These are phyloP conservation scores for Wakefieldia striispora DNA, from an alignment of 768 basidiomycete genomes.

Conservation along the genomic window DNA sequence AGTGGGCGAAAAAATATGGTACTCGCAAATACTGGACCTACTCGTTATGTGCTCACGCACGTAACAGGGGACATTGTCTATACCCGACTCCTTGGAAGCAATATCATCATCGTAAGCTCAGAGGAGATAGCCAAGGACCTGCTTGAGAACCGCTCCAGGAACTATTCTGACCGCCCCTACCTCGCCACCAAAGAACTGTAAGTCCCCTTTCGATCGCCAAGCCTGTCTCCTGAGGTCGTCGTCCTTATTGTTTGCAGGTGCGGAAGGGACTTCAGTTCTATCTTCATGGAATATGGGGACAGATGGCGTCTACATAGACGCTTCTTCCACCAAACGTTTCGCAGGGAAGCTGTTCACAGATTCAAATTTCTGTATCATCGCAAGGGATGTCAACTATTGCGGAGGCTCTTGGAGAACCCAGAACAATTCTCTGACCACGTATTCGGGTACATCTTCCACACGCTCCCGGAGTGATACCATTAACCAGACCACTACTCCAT, in stretches of 20 bases:
- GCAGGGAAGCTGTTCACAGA: constrained; percentile 19
- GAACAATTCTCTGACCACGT: constrained; percentile 34
- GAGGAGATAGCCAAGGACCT: constrained; percentile 42
- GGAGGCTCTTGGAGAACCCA: constrained; percentile 32
- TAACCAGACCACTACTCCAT: neutral
- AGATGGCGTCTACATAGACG: constrained; percentile 33
- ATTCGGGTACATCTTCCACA: constrained; percentile 25
- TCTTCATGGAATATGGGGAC: constrained; percentile 31
- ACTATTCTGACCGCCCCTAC: constrained; percentile 52
- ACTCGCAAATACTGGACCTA: neutral
- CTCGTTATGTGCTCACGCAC: neutral
- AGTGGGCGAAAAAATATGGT: constrained; percentile 40
- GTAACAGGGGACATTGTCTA: constrained; percentile 45
- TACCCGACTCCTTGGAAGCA: constrained; percentile 43
- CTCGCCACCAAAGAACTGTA: constrained; percentile 16
- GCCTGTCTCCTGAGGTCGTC: neutral
- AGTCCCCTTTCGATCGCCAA: neutral
- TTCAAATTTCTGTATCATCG: constrained; percentile 32
- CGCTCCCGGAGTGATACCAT: neutral
- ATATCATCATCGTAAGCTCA: constrained; percentile 47
- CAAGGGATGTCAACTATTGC: constrained; percentile 31
- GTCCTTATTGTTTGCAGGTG: constrained; percentile 5
- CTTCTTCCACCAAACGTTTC: constrained; percentile 28
- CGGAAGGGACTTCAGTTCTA: constrained; percentile 21
- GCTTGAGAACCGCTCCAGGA: constrained; percentile 44